Evolutionary conservation across 352 stramenopile genomes (phyloP).

Genomic region (Globisporangium nunn): DNA sequence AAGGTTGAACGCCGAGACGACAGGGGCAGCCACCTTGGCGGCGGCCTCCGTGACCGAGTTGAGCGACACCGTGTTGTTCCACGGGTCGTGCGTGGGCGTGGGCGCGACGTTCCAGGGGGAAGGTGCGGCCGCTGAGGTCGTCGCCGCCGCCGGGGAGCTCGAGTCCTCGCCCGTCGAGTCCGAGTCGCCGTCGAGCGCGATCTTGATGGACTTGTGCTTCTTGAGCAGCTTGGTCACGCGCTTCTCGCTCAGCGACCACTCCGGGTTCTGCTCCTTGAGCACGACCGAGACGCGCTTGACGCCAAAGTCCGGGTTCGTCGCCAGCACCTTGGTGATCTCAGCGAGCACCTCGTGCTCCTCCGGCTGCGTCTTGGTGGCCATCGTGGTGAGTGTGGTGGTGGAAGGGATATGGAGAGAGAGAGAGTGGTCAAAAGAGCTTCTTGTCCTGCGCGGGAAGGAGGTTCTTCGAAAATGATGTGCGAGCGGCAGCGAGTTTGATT

Average conservation of each 20-base stretch:
- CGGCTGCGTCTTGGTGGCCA: slow-evolving; percentile 50
- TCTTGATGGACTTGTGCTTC: slow-evolving; percentile 49
- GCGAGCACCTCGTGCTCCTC: slow-evolving; percentile 57
- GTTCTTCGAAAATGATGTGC: neutral
- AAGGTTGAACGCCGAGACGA: slow-evolving; percentile 27
- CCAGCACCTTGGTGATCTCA: slow-evolving; percentile 45
- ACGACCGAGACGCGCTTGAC: slow-evolving; percentile 52
- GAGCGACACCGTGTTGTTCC: slow-evolving; percentile 37
- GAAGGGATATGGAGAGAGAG: no score
- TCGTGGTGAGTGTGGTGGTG: slow-evolving; percentile 9
- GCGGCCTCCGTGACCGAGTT: slow-evolving; percentile 17
- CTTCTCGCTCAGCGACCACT: slow-evolving; percentile 70
- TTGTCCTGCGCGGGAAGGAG: neutral
- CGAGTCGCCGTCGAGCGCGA: slow-evolving; percentile 24
- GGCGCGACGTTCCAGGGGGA: slow-evolving; percentile 54
- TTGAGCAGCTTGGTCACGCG: slow-evolving; percentile 71
- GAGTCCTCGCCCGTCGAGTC: slow-evolving; percentile 12
- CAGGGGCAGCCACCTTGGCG: slow-evolving; percentile 10
- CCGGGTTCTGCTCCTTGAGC: slow-evolving; percentile 58
- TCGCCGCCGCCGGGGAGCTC: slow-evolving; percentile 1
- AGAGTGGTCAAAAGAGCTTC: neutral
- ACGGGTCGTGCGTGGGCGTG: slow-evolving; percentile 23
- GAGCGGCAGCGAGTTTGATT: neutral
- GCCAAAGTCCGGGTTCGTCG: slow-evolving; percentile 59
- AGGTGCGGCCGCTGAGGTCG: slow-evolving; percentile 15